A percentile compares a stretch with the other conserved stretches of the same genome.
Conservation (phyloP, 1,284 basidiomycete species). For the Naganishia sp. region DNA sequence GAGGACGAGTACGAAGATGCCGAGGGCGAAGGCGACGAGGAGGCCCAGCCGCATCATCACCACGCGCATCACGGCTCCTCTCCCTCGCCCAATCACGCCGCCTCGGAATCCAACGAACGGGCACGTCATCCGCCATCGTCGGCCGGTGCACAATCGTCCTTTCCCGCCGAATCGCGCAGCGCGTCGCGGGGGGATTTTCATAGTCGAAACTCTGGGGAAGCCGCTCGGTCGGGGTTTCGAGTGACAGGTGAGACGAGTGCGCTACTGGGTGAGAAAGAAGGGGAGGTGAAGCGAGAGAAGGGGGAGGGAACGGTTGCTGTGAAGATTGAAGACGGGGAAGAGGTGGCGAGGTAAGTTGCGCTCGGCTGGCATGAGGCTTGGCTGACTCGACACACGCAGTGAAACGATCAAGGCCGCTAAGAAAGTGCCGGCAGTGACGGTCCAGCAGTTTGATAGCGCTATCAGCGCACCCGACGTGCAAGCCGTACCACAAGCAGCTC, state of each 20-base stretch:
- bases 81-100: not conserved
- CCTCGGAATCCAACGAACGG: conserved; percentile 5
- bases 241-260: conserved; percentile 25
- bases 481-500: not conserved
- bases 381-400: not conserved
- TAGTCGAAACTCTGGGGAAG: conserved; percentile 27
- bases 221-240: conserved; percentile 29
- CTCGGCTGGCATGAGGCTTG: not conserved
- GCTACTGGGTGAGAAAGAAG: not conserved
- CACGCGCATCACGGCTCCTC: not conserved
- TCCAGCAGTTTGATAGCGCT: too few species aligned
- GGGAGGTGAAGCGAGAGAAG: not conserved
- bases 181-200: conserved; percentile 18
- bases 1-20: not conserved
- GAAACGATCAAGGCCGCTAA: too few species aligned
- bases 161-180: not conserved
- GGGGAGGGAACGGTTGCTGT: not conserved
- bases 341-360: not conserved
- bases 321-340: conserved; percentile 14
- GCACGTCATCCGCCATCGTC: conserved; percentile 1
- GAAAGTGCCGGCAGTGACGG: too few species aligned
- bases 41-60: not conserved
- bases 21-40: not conserved
- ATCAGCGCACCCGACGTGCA: too few species aligned
- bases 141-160: not conserved